phyloP scores from a whole-genome alignment of 768 basidiomycete genomes.

The Russula emetica region DNA sequence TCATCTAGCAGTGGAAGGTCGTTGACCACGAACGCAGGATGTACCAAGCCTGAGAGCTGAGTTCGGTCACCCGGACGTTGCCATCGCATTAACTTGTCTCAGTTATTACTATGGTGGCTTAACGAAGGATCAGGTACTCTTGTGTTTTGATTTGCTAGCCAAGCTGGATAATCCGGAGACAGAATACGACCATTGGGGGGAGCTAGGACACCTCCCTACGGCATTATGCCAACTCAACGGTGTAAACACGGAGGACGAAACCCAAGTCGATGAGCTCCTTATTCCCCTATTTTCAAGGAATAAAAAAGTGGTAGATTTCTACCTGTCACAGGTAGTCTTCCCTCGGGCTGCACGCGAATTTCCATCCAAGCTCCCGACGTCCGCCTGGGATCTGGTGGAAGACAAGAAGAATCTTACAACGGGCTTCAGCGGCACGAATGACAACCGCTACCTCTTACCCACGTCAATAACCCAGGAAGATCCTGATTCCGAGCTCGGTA shows the following conservation, averaged over 20 bases:
- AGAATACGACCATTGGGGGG: neutral
- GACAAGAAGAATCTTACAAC: neutral
- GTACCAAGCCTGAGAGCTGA: neutral
- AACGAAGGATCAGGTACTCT: neutral
- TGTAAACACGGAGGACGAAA: neutral
- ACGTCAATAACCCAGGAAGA: neutral
- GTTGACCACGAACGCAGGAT: neutral
- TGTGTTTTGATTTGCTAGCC: neutral
- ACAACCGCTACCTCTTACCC: neutral
- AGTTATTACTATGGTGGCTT: neutral
- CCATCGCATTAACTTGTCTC: neutral
- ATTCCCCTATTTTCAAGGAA: neutral
- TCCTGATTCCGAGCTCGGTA: neutral
- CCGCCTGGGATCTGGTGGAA: neutral
- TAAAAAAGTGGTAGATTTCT: neutral
- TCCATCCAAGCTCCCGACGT: neutral
- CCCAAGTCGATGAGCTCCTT: neutral
- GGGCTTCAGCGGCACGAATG: neutral
- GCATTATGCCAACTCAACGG: neutral
- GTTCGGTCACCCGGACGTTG: neutral
- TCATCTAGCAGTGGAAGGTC: neutral
- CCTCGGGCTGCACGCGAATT: neutral
- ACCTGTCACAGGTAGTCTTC: neutral
- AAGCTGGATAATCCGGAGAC: neutral
- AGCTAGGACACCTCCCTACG: neutral